Percentiles rank a stretch among this genome's conserved stretches.
Evolutionary conservation across 208 protist genomes (phyloP).

Genomic region (Acanthamoeba healyi): DNA sequence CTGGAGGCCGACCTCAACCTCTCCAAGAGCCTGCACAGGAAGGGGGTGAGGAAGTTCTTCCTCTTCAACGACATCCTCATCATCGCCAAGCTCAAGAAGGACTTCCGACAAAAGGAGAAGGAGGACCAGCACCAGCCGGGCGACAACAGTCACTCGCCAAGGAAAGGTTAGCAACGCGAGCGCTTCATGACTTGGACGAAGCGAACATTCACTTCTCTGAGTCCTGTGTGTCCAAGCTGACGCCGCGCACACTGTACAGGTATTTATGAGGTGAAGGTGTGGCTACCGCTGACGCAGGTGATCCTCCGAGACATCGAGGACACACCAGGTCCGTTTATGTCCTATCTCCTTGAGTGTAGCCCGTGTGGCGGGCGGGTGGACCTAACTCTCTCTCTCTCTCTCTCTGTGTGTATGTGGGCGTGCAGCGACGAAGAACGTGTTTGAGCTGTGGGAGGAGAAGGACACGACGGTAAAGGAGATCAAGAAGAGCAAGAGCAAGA

Average conservation of each 20-base stretch:
- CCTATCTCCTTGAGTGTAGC: background rate
- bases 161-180: background rate
- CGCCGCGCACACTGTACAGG: background rate
- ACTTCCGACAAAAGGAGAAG: background rate
- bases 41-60: background rate
- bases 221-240: background rate
- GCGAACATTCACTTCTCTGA: background rate
- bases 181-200: no score
- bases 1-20: slow-evolving; percentile 32
- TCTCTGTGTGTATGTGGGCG: no score
- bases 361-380: no score
- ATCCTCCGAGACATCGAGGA: background rate
- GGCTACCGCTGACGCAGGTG: slow-evolving; percentile 2
- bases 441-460: slow-evolving; percentile 24
- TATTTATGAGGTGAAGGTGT: slow-evolving; percentile 21
- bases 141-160: background rate
- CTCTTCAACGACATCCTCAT: slow-evolving; percentile 53
- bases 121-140: background rate
- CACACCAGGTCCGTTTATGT: background rate
- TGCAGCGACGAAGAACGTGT: slow-evolving; percentile 36
- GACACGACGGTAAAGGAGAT: background rate
- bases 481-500: slow-evolving; percentile 12
- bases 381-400: no score
- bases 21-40: background rate
- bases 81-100: slow-evolving; percentile 49